Evolutionary conservation across 768 basidiomycete species (phyloP), one percentile per base, ranked within the genome.

Genomic region (Leccinum pellstonianum): DNA sequence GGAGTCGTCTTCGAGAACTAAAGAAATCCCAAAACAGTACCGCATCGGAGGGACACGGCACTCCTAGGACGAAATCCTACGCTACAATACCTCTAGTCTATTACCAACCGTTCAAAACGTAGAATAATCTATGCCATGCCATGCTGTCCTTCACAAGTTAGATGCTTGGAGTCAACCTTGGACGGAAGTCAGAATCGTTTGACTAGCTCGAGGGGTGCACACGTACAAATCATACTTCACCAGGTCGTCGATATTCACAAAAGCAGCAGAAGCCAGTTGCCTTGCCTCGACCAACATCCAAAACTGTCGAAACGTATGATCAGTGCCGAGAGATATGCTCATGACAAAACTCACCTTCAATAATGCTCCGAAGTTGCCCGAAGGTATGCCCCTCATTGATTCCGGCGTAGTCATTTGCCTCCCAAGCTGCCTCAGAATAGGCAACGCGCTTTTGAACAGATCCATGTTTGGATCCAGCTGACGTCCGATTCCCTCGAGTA

Each of bases 241-340:
- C 63, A 95, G 77, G 52, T 93, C 87, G 66, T 99, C 96, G 12
- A 88, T 84, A 63, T 93, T 87, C 56, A 87, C 81, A 41, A 91
- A 82, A 3, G 91, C 90, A 2, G 88, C 77, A 11, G 88, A 85
- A 7, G 91, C 93, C 58, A 98, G 79, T 60, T 92, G 89, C 60
- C 95, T 82, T 4, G 95, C 95, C 77, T 98, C 96, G 43, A 96
- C 78, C 86, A 87, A 93, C 29, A 98, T 81, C 96, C 95, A 98
- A 53, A 94, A 78, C 93, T 95, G 21, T 15, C 59, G 21, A 50
- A 55, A 63, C 23, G 64, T 67, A 8, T 19, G 21, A 12, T 54
- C 9, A 50, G 15, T 9, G 9, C n/a, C 41, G 10, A 52, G 21
- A 41, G 31, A 7, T 27, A 55, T 3, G n/a, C 33, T 25, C 21